Evolutionary conservation across 176 grass and related monocot species (phyloP).

Genomic region (Carex littledalei): DNA sequence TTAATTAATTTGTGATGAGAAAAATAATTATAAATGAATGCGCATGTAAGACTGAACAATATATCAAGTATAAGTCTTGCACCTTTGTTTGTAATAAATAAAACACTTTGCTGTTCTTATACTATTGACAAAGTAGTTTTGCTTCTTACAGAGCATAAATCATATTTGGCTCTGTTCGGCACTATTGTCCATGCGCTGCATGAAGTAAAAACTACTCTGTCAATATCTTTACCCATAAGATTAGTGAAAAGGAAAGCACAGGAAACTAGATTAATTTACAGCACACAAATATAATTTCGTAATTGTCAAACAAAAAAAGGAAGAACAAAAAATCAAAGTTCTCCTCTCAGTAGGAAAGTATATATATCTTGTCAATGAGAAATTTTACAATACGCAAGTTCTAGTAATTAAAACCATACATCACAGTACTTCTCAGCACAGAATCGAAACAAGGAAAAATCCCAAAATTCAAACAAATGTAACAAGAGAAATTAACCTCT

Average conservation of each 20-base stretch:
- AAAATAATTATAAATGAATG: too few relatives aligned
- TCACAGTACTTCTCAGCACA: neutral
- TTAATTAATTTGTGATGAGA: too few relatives aligned
- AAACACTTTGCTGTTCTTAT: too few relatives aligned
- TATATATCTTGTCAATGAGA: neutral
- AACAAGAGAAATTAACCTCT: conserved; percentile 2
- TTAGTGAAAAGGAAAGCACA: neutral
- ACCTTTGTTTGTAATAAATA: neutral
- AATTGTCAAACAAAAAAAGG: neutral
- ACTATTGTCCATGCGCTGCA: too few relatives aligned
- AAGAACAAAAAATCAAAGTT: neutral
- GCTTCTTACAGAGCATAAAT: too few relatives aligned
- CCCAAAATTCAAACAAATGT: neutral
- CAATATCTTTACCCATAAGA: too few relatives aligned
- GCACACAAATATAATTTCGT: neutral
- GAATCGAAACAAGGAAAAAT: neutral
- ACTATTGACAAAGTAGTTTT: too few relatives aligned
- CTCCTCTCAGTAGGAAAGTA: neutral
- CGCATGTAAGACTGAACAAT: neutral
- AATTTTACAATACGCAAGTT: neutral
- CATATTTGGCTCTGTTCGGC: too few relatives aligned
- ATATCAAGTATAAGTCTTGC: neutral
- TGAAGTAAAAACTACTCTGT: too few relatives aligned
- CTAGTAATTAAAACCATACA: neutral
- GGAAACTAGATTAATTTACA: neutral